Conservation (phyloP, 2,329 filamentous ascomycete genomes). For the Pyrenochaeta sp. region DNA sequence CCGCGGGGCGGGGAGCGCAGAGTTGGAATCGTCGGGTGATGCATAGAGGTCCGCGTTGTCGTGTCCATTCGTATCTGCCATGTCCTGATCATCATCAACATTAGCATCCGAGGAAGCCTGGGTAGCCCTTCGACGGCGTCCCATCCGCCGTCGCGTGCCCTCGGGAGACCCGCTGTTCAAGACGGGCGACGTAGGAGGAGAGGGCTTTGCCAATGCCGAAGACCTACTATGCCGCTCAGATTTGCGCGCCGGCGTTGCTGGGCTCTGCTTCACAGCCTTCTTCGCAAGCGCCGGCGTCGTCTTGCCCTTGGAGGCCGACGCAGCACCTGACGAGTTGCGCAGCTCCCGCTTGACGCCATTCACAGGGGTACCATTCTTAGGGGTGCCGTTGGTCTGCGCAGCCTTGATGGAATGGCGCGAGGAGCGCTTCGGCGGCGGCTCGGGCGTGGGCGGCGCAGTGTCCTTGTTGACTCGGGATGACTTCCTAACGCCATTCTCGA, state of each 20-base stretch:
- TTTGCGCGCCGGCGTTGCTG: slow-evolving; percentile 38
- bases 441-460: slow-evolving; percentile 55
- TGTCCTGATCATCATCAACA: slow-evolving; percentile 16
- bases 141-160: slow-evolving; percentile 27
- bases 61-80: slow-evolving; percentile 20
- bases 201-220: slow-evolving; percentile 19
- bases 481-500: slow-evolving; percentile 68
- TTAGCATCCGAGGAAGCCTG: slow-evolving; percentile 23
- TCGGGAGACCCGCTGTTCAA: slow-evolving; percentile 24
- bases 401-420: slow-evolving; percentile 33
- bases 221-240: slow-evolving; percentile 43
- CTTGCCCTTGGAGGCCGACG: slow-evolving; percentile 25
- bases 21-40: slow-evolving; percentile 27
- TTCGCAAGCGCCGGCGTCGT: slow-evolving; percentile 21
- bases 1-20: slow-evolving; percentile 34
- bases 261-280: slow-evolving; percentile 29
- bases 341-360: slow-evolving; percentile 26
- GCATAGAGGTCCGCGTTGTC: slow-evolving; percentile 31
- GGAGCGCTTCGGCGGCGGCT: slow-evolving; percentile 51
- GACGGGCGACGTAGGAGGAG: slow-evolving; percentile 27
- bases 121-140: slow-evolving; percentile 29
- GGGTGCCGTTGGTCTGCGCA: slow-evolving; percentile 37
- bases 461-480: slow-evolving; percentile 64
- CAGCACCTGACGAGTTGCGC: slow-evolving; percentile 27
- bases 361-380: slow-evolving; percentile 29